These are phyloP conservation scores for Eucalyptus regnans DNA, from an alignment of 345 rosid species.

Conservation along the genomic window DNA sequence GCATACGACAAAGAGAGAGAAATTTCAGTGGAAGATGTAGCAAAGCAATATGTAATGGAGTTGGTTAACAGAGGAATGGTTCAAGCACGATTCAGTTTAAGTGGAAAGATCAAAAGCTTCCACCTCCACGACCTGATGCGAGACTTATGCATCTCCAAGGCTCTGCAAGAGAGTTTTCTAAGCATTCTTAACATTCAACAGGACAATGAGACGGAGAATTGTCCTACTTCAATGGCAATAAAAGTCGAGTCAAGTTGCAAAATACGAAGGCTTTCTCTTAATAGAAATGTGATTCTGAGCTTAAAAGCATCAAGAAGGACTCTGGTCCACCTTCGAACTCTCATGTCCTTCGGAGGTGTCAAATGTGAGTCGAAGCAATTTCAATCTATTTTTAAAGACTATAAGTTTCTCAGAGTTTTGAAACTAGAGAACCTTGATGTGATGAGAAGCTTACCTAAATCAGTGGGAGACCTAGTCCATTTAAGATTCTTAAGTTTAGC, in stretches of 20 bases:
- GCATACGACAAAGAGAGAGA: not conserved
- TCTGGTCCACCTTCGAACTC: constrained; percentile 10
- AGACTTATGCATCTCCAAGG: constrained; percentile 15
- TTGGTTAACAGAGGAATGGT: constrained; percentile 23
- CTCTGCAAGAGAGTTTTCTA: constrained; percentile 10
- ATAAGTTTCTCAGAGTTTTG: not conserved
- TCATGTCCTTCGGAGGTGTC: not conserved
- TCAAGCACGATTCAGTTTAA: constrained; percentile 1
- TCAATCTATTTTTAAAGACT: not conserved
- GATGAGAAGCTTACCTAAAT: not conserved
- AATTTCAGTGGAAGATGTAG: constrained; percentile 8
- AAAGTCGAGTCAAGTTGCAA: not conserved
- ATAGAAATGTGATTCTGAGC: not conserved
- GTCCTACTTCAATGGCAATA: not conserved
- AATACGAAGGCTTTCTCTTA: not conserved
- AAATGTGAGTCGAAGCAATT: not conserved
- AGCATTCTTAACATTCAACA: not conserved
- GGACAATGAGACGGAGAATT: not conserved
- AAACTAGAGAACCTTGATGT: rapidly evolving
- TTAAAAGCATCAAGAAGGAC: not conserved
- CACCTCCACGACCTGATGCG: constrained; percentile 28
- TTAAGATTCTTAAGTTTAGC: not conserved
- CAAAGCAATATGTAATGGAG: constrained; percentile 8
- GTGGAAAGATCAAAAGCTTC: constrained; percentile 14
- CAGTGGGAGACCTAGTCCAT: not conserved